Base-by-base conservation (phyloP, 108 stramenopile species). In the Fistulifera pelliculosa region DNA sequence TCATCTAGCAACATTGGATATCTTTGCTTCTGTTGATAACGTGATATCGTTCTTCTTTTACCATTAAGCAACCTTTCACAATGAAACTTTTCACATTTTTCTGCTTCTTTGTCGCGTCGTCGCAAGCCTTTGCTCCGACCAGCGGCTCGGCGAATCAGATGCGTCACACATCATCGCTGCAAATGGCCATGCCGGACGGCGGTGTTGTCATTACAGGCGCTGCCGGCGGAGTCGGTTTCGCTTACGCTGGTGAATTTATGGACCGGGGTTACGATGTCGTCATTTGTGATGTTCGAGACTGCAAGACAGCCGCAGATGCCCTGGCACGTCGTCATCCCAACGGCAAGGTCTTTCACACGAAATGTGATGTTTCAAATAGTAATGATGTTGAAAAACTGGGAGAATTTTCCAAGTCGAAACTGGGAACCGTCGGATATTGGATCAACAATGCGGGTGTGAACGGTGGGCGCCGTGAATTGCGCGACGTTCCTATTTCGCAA, bases 371-470 rank as follows among this genome's bases (percentile, higher is more conserved):
- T 15, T 77, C 75, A 24, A 75, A 87, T 65, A 50, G 70, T 15
- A 57, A 60, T 10, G 70, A 68, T 31, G 82, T 87, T n/a, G 63
- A 72, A 11, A 56, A 63, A 27, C 64, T 94, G 52, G 93, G 79
- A 28, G 18, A 73, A 38, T 87, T 87, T 56, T 79, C 93, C 35
- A 61, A 84, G 62, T 61, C 81, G 21, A 90, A 90, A 39, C 61
- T 94, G 25, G 93, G 93, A 64, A 90, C 74, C 39, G 69, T 94
- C 47, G 73, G 75, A 41, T 85, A 88, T 60, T 94, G 93, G 93
- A 80, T 94, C 68, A 94, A 94, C 62, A 94, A 94, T 67, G 93
- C 93, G 26, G 93, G 87, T 7, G 64, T 94, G 47, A 94, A 94
- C 52, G 93, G 93, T 23, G 93, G 93, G 41, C 73, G 93, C 25